Percentiles rank a stretch among this genome's conserved stretches.
phyloP scores from a whole-genome alignment of 2,329 filamentous ascomycete species.

The Trichoderma sp. region DNA sequence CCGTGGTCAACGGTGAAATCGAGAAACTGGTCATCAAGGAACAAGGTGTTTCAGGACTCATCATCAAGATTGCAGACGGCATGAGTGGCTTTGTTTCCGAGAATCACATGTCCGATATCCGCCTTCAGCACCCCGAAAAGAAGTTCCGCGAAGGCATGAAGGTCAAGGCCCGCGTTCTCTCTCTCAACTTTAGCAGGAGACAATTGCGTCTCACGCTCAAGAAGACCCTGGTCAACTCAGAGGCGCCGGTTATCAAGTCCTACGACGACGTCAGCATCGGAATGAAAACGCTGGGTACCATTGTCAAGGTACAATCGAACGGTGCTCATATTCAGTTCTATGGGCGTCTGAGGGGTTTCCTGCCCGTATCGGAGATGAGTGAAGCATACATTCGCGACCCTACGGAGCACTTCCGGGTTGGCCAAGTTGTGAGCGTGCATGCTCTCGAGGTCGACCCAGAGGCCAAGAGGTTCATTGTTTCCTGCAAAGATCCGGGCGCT shows the following conservation, averaged over 20 bases:
- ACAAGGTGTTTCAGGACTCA: conserved; percentile 76
- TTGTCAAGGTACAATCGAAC: conserved; percentile 74
- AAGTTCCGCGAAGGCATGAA: conserved; percentile 88
- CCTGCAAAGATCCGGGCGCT: conserved; percentile 84
- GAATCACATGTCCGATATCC: conserved; percentile 84
- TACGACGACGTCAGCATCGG: conserved; percentile 75
- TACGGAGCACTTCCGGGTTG: conserved; percentile 81
- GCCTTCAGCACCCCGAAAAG: conserved; percentile 89
- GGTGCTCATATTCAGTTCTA: conserved; percentile 95
- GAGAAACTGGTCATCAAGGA: conserved; percentile 81
- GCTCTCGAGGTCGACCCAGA: conserved; percentile 78
- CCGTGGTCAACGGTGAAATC: conserved; percentile 77
- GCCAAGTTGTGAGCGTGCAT: conserved; percentile 89
- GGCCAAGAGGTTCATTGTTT: conserved; percentile 74
- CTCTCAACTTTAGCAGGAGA: conserved; percentile 72
- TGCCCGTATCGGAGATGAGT: conserved; percentile 96
- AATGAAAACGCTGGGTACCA: conserved; percentile 80
- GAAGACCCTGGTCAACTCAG: conserved; percentile 91
- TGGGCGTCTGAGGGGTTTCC: conserved; percentile 77
- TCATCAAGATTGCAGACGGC: conserved; percentile 82
- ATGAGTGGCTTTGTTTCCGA: conserved; percentile 88
- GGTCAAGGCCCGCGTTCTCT: conserved; percentile 84
- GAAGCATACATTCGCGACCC: conserved; percentile 93
- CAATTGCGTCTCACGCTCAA: conserved; percentile 88
- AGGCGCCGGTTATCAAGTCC: conserved; percentile 74